Percentiles rank a stretch among this genome's conserved stretches.
Conservation (phyloP, 805 yeast species). For the Candida ipomoeae region DNA sequence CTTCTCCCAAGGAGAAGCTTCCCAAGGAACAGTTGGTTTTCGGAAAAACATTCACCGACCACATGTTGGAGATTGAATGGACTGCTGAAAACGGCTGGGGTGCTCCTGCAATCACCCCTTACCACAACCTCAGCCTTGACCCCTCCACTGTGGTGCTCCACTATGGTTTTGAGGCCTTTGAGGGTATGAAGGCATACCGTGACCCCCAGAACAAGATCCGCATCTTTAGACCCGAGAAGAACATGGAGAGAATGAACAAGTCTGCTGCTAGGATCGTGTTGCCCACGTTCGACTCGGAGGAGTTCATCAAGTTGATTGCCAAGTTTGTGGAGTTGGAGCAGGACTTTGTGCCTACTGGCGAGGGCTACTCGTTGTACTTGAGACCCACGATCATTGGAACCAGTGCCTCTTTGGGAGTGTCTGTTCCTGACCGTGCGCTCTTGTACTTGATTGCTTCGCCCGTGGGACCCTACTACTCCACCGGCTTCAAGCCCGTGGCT, state of each 20-base stretch:
- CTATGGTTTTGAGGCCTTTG: slow-evolving; percentile 91
- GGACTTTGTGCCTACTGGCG: slow-evolving; percentile 74
- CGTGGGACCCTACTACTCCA: slow-evolving; percentile 85
- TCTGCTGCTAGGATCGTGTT: slow-evolving; percentile 87
- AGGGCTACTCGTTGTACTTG: slow-evolving; percentile 87
- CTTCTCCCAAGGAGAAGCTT: slow-evolving; percentile 32
- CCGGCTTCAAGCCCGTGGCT: slow-evolving; percentile 93
- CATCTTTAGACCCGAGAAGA: slow-evolving; percentile 86
- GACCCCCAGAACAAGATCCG: slow-evolving; percentile 54
- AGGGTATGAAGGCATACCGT: slow-evolving; percentile 90
- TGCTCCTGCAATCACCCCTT: slow-evolving; percentile 83
- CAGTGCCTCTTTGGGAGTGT: slow-evolving; percentile 81
- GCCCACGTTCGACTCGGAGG: slow-evolving; percentile 80
- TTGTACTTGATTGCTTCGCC: slow-evolving; percentile 89
- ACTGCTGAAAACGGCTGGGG: slow-evolving; percentile 75
- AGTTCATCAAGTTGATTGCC: slow-evolving; percentile 69
- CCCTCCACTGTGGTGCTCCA: slow-evolving; percentile 92
- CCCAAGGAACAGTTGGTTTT: slow-evolving; percentile 40
- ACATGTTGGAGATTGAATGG: slow-evolving; percentile 89
- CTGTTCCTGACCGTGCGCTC: slow-evolving; percentile 75
- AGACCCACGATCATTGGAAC: slow-evolving; percentile 97
- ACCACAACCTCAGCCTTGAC: slow-evolving; percentile 69
- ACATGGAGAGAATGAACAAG: slow-evolving; percentile 85
- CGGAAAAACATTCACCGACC: slow-evolving; percentile 68
- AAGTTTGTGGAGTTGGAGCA: slow-evolving; percentile 72